phyloP scores from a whole-genome alignment of 257 asterid genomes.

The Plectranthus barbatus region DNA sequence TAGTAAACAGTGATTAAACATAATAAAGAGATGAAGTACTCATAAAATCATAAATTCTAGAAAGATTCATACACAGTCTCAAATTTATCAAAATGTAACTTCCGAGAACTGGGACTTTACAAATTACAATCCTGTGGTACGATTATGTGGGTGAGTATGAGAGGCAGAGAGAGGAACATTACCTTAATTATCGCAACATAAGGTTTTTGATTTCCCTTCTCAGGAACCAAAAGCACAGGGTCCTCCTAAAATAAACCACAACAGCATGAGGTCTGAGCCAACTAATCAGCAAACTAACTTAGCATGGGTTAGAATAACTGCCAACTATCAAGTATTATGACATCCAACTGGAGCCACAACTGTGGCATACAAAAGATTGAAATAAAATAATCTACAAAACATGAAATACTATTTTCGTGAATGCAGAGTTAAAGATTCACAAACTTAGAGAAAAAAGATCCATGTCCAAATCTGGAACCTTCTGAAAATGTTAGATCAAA shows the following conservation, averaged over 20 bases:
- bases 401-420: background rate
- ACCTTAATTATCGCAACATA: conserved; percentile 95
- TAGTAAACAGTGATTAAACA: background rate
- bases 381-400: background rate
- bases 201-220: conserved; percentile 56
- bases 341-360: background rate
- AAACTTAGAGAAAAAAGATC: background rate
- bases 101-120: background rate
- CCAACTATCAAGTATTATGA: background rate
- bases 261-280: background rate
- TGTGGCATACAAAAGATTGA: background rate
- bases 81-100: background rate
- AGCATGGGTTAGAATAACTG: background rate
- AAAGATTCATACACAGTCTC: background rate
- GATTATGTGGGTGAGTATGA: background rate
- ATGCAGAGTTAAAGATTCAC: background rate
- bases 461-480: background rate
- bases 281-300: background rate
- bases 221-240: conserved; percentile 77
- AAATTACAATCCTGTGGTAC: background rate
- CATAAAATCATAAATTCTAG: background rate
- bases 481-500: background rate
- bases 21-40: background rate
- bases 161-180: conserved; percentile 13
- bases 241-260: conserved; percentile 56